Percentiles rank a stretch among this genome's conserved stretches.
phyloP scores from a whole-genome alignment of 768 basidiomycete genomes.

The Agaricus sinodeliciosus region DNA sequence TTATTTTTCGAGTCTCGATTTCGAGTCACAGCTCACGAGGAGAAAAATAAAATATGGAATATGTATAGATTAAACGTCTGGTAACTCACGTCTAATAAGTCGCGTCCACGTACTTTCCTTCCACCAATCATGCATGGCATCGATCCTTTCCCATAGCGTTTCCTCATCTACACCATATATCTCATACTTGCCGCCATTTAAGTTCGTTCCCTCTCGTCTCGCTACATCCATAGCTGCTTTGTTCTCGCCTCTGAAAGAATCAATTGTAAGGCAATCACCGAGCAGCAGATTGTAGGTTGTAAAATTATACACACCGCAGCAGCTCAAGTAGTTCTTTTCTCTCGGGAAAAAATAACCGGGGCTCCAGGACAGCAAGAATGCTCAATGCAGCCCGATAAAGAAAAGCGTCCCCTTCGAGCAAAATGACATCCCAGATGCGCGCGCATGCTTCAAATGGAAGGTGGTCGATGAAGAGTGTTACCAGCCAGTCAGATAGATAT shows the following conservation, averaged over 20 bases:
- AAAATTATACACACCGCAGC: constrained; percentile 46
- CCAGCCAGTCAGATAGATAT: constrained; percentile 81
- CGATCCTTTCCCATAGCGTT: constrained; percentile 75
- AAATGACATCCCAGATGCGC: constrained; percentile 80
- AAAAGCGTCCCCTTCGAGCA: constrained; percentile 89
- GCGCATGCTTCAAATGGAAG: constrained; percentile 90
- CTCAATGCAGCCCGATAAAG: constrained; percentile 81
- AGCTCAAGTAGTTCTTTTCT: constrained; percentile 69
- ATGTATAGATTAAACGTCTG: constrained; percentile 45
- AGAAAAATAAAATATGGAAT: background rate
- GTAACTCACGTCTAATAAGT: constrained; percentile 75
- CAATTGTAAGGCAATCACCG: background rate
- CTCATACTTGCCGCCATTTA: constrained; percentile 75
- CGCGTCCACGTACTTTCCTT: constrained; percentile 86
- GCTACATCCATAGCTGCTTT: constrained; percentile 81
- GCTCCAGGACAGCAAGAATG: constrained; percentile 75
- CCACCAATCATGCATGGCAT: constrained; percentile 88
- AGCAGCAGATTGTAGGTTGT: background rate
- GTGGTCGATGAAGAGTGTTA: constrained; percentile 77
- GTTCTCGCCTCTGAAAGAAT: constrained; percentile 59
- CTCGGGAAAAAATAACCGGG: constrained; percentile 86
- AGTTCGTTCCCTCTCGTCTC: constrained; percentile 53
- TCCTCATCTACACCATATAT: constrained; percentile 86
- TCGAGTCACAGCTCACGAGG: background rate
- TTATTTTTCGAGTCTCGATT: no score